Conservation (phyloP, 1,284 basidiomycete genomes). For the Sporisorium scitamineum region DNA sequence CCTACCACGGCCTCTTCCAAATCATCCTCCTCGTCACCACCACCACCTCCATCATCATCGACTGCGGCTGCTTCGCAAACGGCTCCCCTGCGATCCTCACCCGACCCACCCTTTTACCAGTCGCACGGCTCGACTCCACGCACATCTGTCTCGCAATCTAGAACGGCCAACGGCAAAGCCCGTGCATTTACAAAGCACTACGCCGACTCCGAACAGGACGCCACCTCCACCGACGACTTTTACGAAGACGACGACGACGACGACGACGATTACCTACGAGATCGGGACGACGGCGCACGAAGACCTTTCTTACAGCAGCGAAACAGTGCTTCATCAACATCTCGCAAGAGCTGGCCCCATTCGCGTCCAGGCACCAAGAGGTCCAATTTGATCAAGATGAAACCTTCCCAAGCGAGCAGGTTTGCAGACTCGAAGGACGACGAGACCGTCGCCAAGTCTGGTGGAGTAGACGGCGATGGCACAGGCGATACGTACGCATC, state of each 20-base stretch:
- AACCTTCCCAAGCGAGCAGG: conserved; percentile 27
- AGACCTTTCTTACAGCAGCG: conserved; percentile 22
- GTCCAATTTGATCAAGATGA: conserved; percentile 45
- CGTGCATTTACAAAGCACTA: conserved; percentile 7
- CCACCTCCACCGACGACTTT: conserved; percentile 34
- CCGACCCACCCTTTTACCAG: conserved; percentile 33
- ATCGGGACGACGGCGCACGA: conserved; percentile 14
- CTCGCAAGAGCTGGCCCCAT: conserved; percentile 11
- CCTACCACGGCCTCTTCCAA: conserved; percentile 11
- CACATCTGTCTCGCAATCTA: conserved; percentile 26
- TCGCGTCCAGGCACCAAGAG: conserved; percentile 16
- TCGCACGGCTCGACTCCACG: conserved; percentile 37
- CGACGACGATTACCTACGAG: conserved; percentile 7
- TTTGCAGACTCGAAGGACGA: conserved; percentile 14
- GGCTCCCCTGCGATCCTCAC: conserved; percentile 26
- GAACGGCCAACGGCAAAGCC: conserved; percentile 16
- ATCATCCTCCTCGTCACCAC: conserved; percentile 8
- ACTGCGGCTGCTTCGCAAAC: conserved; percentile 6
- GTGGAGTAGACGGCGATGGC: not conserved
- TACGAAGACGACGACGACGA: conserved; percentile 35
- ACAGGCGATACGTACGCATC: not conserved
- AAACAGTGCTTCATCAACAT: conserved; percentile 11
- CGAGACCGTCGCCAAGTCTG: conserved; percentile 24
- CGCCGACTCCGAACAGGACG: conserved; percentile 17
- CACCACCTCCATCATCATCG: not conserved